Conservation (phyloP, 306 rosid species). For the Prunus campanulata region DNA sequence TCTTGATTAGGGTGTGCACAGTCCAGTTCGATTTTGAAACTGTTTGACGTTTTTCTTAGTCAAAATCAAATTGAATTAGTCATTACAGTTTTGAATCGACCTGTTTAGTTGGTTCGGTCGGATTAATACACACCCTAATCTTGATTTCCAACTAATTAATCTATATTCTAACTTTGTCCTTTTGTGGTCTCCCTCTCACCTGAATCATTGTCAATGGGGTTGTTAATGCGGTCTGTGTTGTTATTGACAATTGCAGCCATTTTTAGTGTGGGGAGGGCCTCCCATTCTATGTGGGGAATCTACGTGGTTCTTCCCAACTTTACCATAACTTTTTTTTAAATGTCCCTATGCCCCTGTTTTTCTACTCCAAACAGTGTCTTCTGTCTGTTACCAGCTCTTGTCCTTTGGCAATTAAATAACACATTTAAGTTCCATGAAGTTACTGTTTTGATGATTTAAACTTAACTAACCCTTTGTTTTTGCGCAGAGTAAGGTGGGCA, state of each 20-base stretch:
- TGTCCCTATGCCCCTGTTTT: neutral
- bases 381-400: neutral
- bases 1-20: too few species aligned
- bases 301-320: neutral
- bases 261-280: constrained; percentile 2
- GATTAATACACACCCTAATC: neutral
- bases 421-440: neutral
- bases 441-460: neutral
- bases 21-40: too few species aligned
- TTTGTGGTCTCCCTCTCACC: neutral
- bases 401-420: neutral
- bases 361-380: neutral
- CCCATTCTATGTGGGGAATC: neutral
- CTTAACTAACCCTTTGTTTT: neutral
- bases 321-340: neutral
- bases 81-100: too few species aligned
- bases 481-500: neutral
- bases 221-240: neutral
- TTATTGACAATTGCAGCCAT: neutral
- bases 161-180: neutral
- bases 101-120: too few species aligned
- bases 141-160: neutral
- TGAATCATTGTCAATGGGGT: neutral
- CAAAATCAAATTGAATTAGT: too few species aligned
- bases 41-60: too few species aligned